phyloP scores from a whole-genome alignment of 768 basidiomycete species.

The Flagelloscypha sp. region DNA sequence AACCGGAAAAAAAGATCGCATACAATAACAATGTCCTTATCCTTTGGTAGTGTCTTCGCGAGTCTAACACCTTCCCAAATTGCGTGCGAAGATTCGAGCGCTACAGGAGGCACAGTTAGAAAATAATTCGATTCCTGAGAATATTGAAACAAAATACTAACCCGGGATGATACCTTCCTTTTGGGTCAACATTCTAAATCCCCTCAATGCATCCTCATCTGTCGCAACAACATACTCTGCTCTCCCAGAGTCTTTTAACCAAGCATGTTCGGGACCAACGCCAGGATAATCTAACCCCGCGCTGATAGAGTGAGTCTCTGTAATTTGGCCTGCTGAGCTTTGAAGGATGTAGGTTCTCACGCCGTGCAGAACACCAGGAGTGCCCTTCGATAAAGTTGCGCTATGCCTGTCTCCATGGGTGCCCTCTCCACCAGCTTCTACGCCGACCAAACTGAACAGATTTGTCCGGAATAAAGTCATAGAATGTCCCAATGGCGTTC shows the following conservation, averaged over 20 bases:
- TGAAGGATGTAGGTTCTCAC: conserved; percentile 95
- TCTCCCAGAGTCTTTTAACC: conserved; percentile 89
- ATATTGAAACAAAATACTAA: conserved; percentile 23
- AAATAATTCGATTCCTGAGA: conserved; percentile 1
- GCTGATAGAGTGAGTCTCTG: conserved; percentile 95
- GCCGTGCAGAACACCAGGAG: conserved; percentile 92
- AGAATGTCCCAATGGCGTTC: conserved; percentile 97
- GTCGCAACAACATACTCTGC: conserved; percentile 92
- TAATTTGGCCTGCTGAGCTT: conserved; percentile 81
- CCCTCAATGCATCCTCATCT: conserved; percentile 88
- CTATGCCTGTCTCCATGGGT: conserved; percentile 81
- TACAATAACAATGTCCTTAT: conserved; percentile 85
- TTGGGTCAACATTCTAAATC: conserved; percentile 88
- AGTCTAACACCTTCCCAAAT: conserved; percentile 86
- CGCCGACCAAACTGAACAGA: conserved; percentile 80
- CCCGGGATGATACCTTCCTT: conserved; percentile 96
- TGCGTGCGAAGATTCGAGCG: conserved; percentile 92
- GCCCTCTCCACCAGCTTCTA: conserved; percentile 97
- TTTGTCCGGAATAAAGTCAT: conserved; percentile 90
- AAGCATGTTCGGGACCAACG: conserved; percentile 97
- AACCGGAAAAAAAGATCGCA: conserved; percentile 23
- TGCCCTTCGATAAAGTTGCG: conserved; percentile 86
- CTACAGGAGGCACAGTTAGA: conserved; percentile 32
- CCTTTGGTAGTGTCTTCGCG: conserved; percentile 78
- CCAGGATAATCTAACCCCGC: conserved; percentile 96